A percentile compares a stretch with the other conserved stretches of the same genome.
Conservation (phyloP, 1,284 basidiomycete species). For the Pholiota adiposa region DNA sequence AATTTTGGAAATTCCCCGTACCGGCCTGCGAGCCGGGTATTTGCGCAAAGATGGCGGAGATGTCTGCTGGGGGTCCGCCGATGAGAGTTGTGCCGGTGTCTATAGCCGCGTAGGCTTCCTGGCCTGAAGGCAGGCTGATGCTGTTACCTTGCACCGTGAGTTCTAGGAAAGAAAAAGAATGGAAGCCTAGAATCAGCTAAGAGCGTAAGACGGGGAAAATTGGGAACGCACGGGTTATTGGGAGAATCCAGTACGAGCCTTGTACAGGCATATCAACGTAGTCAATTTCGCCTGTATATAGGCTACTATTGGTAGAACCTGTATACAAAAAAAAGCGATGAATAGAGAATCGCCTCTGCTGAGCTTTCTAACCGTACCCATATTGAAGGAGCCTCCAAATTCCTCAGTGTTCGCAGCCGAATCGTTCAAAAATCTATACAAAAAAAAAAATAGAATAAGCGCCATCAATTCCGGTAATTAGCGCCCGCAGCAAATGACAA, state of each 20-base stretch:
- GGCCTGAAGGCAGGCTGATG: slow-evolving; percentile 51
- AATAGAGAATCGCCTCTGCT: neutral
- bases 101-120: slow-evolving; percentile 63
- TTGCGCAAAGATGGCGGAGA: slow-evolving; percentile 71
- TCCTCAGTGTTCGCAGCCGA: slow-evolving; percentile 53
- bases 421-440: slow-evolving; percentile 56
- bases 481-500: neutral
- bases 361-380: slow-evolving; percentile 65
- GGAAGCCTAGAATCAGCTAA: no score
- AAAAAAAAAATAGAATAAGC: neutral
- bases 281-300: slow-evolving; percentile 83
- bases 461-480: neutral
- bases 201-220: neutral
- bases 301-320: slow-evolving; percentile 66
- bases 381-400: slow-evolving; percentile 79
- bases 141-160: slow-evolving; percentile 63
- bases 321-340: neutral
- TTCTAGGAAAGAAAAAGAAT: no score
- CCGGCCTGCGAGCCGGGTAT: slow-evolving; percentile 71
- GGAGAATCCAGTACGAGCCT: slow-evolving; percentile 68
- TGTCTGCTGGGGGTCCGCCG: slow-evolving; percentile 71
- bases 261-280: slow-evolving; percentile 63
- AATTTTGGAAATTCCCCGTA: slow-evolving; percentile 70
- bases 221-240: slow-evolving; percentile 49
- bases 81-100: slow-evolving; percentile 93